phyloP scores from a whole-genome alignment of 176 grass and related monocot genomes.

The Avena eriantha region DNA sequence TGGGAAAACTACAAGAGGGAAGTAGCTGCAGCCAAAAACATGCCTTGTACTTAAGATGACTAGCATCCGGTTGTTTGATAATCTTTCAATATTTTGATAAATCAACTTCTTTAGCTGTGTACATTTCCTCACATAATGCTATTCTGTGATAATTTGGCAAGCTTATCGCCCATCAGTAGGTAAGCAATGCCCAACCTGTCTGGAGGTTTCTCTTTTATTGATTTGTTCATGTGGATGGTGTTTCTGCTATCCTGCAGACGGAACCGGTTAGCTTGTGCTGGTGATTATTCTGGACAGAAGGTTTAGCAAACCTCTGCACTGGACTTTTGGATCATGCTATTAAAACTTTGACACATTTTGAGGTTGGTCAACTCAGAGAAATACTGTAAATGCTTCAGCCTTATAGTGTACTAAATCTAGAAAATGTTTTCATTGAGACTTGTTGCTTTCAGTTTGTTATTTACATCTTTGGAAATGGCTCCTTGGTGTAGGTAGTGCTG shows the following conservation, averaged over 20 bases:
- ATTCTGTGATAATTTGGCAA: no score
- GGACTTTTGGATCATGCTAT: neutral
- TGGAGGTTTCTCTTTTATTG: no score
- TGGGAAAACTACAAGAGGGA: slow-evolving; percentile 64
- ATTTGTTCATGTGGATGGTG: slow-evolving; percentile 17
- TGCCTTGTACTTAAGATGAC: slow-evolving; percentile 27
- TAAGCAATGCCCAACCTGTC: no score
- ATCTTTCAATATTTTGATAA: neutral
- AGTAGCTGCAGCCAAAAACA: slow-evolving; percentile 14
- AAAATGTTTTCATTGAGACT: neutral
- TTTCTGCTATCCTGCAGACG: neutral
- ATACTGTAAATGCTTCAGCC: neutral
- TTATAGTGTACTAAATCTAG: neutral
- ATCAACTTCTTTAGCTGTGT: no score
- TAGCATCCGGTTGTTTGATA: slow-evolving; percentile 4
- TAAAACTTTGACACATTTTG: neutral
- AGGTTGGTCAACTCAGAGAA: neutral
- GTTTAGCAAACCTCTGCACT: slow-evolving; percentile 8
- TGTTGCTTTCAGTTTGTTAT: slow-evolving; percentile 13
- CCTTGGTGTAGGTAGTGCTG: neutral
- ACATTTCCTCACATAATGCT: no score
- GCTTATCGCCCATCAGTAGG: no score
- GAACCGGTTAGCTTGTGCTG: neutral
- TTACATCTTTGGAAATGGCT: slow-evolving; percentile 8
- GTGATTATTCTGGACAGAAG: neutral